Evolutionary conservation across 2,329 filamentous ascomycete species (phyloP).

Genomic region (Neonectria magnoliae): DNA sequence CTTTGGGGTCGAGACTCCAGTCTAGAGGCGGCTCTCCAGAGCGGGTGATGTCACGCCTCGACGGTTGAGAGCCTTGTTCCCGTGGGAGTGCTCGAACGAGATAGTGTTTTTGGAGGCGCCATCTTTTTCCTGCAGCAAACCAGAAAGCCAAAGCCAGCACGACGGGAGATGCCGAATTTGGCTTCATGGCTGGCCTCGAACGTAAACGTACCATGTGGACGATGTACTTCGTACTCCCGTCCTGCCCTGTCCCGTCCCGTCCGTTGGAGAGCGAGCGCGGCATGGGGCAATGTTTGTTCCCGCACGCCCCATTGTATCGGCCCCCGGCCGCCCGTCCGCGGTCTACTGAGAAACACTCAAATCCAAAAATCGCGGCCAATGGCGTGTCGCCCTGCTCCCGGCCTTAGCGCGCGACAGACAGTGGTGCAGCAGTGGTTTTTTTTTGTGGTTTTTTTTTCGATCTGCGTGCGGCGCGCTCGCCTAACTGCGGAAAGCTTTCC

Average conservation of each 20-base stretch:
- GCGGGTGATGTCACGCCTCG: slow-evolving; percentile 20
- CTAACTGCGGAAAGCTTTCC: slow-evolving; percentile 42
- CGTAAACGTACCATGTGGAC: background rate
- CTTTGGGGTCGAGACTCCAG: slow-evolving; percentile 5
- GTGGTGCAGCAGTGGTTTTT: too few relatives aligned
- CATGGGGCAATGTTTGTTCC: slow-evolving; percentile 27
- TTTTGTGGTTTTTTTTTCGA: slow-evolving; percentile 22
- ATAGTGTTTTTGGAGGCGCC: slow-evolving; percentile 17
- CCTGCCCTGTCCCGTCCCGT: slow-evolving; percentile 15
- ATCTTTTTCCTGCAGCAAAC: slow-evolving; percentile 26
- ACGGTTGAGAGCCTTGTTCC: slow-evolving; percentile 2
- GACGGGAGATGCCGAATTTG: slow-evolving; percentile 33
- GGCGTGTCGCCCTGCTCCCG: slow-evolving; percentile 26
- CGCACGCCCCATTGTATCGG: slow-evolving; percentile 23
- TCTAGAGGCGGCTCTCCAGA: slow-evolving; percentile 19
- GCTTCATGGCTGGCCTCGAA: slow-evolving; percentile 37
- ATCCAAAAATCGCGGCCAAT: background rate
- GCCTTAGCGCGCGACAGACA: slow-evolving; percentile 43
- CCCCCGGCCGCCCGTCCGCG: slow-evolving; percentile 19
- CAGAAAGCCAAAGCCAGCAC: slow-evolving; percentile 31
- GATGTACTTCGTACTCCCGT: background rate
- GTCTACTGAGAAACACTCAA: slow-evolving; percentile 1
- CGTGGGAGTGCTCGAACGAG: slow-evolving; percentile 22
- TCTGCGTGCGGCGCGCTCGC: slow-evolving; percentile 32
- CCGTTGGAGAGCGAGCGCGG: slow-evolving; percentile 20